These are phyloP conservation scores for Excoecaria cochinchinensis DNA, from an alignment of 345 rosid species.

Conservation along the genomic window DNA sequence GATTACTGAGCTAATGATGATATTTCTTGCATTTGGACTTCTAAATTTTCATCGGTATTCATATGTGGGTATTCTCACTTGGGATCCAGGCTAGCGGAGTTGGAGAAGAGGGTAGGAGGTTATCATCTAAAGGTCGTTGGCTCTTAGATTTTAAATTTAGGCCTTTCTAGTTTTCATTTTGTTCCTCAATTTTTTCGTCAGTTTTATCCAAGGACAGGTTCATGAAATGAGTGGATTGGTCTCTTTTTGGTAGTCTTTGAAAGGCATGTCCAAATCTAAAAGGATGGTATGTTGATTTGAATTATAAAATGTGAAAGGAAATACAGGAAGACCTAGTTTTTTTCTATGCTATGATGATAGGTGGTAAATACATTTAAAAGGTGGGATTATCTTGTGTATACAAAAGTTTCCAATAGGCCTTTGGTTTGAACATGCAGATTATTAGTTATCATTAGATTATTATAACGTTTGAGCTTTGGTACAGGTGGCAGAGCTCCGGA, in stretches of 20 bases:
- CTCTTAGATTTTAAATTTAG: background rate
- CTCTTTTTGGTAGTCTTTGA: too few species aligned
- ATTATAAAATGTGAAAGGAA: too few species aligned
- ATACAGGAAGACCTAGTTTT: too few species aligned
- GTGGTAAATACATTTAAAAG: background rate
- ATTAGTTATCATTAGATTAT: background rate
- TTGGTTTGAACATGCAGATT: background rate
- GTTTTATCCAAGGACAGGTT: too few species aligned
- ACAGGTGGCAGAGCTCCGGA: constrained; percentile 10
- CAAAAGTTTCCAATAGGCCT: background rate
- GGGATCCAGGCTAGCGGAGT: constrained; percentile 16
- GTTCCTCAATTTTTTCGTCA: too few species aligned
- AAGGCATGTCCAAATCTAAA: too few species aligned
- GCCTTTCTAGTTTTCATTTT: too few species aligned
- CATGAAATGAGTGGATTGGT: too few species aligned
- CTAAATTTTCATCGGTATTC: background rate
- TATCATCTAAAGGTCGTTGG: constrained; percentile 6
- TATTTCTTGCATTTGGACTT: background rate
- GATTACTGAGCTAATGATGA: background rate
- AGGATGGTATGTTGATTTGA: too few species aligned
- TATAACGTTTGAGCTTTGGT: background rate
- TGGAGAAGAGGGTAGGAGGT: constrained; percentile 1
- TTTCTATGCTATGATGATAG: too few species aligned
- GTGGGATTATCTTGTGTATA: background rate
- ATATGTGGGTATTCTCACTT: constrained; percentile 1